Conservation (phyloP, 176 grass and related monocot species). For the Poa annua region DNA sequence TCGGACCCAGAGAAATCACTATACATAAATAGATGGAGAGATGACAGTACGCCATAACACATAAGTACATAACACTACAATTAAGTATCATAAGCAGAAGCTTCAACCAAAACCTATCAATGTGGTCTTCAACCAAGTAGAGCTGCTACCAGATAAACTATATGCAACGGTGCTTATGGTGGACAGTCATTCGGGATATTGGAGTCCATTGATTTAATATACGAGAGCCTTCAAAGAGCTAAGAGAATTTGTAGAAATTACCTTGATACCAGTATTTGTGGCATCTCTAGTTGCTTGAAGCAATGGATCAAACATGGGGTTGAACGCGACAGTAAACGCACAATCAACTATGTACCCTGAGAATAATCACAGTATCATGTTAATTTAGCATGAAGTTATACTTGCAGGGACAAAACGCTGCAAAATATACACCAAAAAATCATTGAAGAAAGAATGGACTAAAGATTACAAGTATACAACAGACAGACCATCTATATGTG, state of each 20-base stretch:
- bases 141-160: neutral
- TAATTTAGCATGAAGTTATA: slow-evolving; percentile 16
- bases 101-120: neutral
- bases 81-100: neutral
- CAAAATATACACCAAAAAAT: neutral
- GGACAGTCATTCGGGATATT: neutral
- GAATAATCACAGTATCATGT: slow-evolving; percentile 35
- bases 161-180: neutral
- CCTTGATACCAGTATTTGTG: slow-evolving; percentile 95
- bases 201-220: neutral
- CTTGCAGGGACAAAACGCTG: neutral
- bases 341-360: slow-evolving; percentile 89
- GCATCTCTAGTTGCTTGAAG: slow-evolving; percentile 95
- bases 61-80: neutral
- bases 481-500: slow-evolving; percentile 88
- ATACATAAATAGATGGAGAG: neutral
- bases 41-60: neutral
- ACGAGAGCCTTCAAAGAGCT: neutral
- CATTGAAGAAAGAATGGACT: neutral
- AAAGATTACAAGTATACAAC: slow-evolving; percentile 24
- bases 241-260: slow-evolving; percentile 35
- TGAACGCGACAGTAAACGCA: slow-evolving; percentile 98
- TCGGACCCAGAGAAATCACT: neutral
- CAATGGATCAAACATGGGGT: slow-evolving; percentile 94
- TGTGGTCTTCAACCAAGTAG: neutral